Base-by-base conservation (phyloP, 805 yeast species). In the Myxozyma geophila region DNA sequence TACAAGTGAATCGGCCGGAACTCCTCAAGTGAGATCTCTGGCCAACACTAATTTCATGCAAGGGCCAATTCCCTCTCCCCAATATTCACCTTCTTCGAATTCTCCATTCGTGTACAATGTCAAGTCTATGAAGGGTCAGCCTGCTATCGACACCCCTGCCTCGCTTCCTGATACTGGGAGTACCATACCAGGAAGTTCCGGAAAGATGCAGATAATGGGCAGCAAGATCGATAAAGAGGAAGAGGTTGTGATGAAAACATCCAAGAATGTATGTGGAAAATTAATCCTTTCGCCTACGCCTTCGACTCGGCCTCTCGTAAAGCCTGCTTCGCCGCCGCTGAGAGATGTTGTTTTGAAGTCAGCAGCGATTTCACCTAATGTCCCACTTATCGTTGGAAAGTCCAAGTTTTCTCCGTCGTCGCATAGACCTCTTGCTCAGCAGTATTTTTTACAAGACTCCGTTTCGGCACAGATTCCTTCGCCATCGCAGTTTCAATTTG, bases 61-160 rank as follows among this genome's bases (percentile, higher is more conserved):
- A 9, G 39, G 21, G 21, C 49, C 46, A n/a, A 49, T 57, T n/a
- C 60, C 60, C 2, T 57, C 60, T 15, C 60, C 60, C 8, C 60
- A 57, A 17, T 49, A 57, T 17, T 57, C 60, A 6, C 55, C 60
- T 19, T 50, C 55, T 7, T 39, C 55, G n/a, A 50, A 41, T 12
- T 54, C 63, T 7, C 63, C 63, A 7, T 60, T 55, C 19, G 57
- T 48, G 10, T 55, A 50, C 57, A 49, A 19, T 48, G 48, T 55
- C 51, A 60, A 54, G 56, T 41, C 57, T 2, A 53, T 53, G 40
- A 53, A 41, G n/a, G 23, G 39, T 41, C 57, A 53, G 23, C 13
- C 57, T 19, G 41, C 41, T 7, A 35, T 50, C 33, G 41, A 43
- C 53, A 50, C 63, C 13, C 60, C 63, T 10, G 49, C 52, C 3